These are phyloP conservation scores for Adansonia madagascariensis DNA, from an alignment of 441 rosid species.

Conservation along the genomic window DNA sequence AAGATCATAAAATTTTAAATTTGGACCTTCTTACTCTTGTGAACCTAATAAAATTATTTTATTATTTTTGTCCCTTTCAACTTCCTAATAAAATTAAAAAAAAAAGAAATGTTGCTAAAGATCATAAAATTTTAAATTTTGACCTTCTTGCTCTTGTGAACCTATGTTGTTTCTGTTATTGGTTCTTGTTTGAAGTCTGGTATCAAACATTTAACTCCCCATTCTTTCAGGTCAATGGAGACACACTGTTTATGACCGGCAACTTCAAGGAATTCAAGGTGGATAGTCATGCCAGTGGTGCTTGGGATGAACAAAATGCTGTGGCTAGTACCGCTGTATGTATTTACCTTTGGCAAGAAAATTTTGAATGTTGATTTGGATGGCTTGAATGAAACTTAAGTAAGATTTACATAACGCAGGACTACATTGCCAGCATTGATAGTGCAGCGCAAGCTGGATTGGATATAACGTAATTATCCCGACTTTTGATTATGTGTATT, in stretches of 20 bases:
- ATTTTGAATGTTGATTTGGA: constrained; percentile 22
- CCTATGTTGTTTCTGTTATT: constrained; percentile 13
- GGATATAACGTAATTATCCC: constrained; percentile 64
- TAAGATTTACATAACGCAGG: constrained; percentile 51
- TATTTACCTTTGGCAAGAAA: constrained; percentile 24
- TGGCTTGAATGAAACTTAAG: constrained; percentile 23
- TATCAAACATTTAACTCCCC: constrained; percentile 22
- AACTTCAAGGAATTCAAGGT: constrained; percentile 88
- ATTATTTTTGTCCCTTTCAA: not conserved
- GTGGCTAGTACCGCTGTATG: constrained; percentile 77
- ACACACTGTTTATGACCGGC: constrained; percentile 84
- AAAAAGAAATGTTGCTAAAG: not conserved
- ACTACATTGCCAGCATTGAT: constrained; percentile 86
- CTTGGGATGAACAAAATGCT: constrained; percentile 86
- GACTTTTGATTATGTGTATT: constrained; percentile 22
- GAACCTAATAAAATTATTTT: not conserved
- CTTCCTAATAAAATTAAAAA: not conserved
- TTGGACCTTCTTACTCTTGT: not conserved
- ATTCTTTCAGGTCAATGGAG: constrained; percentile 85
- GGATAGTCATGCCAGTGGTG: constrained; percentile 56
- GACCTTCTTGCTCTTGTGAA: not conserved
- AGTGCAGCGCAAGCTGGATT: constrained; percentile 59
- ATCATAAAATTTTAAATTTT: constrained; percentile 9
- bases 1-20: constrained; percentile 14
- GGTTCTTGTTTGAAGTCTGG: constrained; percentile 13